phyloP scores from a whole-genome alignment of 2,329 filamentous ascomycete species.

The Arachnomyces sp. region DNA sequence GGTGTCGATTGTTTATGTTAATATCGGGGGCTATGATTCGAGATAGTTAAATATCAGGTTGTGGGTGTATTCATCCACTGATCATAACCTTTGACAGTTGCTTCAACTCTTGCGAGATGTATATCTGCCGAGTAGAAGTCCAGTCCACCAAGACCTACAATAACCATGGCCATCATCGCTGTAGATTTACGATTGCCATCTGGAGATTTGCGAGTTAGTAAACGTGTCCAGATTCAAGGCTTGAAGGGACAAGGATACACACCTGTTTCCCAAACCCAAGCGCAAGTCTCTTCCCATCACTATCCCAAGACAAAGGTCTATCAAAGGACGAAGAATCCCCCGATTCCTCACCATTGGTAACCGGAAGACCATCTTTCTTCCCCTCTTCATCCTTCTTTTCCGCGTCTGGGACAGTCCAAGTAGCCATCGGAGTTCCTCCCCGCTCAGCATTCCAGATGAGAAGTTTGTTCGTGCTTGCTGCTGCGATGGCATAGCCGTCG shows the following conservation, averaged over 20 bases:
- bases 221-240: constrained; percentile 4
- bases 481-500: constrained; percentile 40
- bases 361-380: constrained; percentile 26
- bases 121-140: background rate
- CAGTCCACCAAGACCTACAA: background rate
- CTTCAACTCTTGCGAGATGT: constrained; percentile 2
- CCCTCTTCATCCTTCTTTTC: constrained; percentile 23
- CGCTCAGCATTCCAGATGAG: constrained; percentile 43
- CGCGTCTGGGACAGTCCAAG: constrained; percentile 26
- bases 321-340: constrained; percentile 27
- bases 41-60: no score
- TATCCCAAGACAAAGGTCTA: constrained; percentile 45
- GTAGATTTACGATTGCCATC: constrained; percentile 34
- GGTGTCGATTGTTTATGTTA: no score
- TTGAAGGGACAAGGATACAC: constrained; percentile 12
- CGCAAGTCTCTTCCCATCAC: constrained; percentile 46
- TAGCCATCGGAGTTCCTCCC: constrained; percentile 36
- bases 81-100: background rate
- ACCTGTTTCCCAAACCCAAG: constrained; percentile 45
- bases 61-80: no score
- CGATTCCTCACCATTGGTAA: constrained; percentile 27
- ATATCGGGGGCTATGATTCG: no score
- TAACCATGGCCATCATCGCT: constrained; percentile 23
- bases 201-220: constrained; percentile 11
- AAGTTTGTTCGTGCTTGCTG: constrained; percentile 36